Conservation (phyloP, 2,329 filamentous ascomycete species). For the Nemania sp. region DNA sequence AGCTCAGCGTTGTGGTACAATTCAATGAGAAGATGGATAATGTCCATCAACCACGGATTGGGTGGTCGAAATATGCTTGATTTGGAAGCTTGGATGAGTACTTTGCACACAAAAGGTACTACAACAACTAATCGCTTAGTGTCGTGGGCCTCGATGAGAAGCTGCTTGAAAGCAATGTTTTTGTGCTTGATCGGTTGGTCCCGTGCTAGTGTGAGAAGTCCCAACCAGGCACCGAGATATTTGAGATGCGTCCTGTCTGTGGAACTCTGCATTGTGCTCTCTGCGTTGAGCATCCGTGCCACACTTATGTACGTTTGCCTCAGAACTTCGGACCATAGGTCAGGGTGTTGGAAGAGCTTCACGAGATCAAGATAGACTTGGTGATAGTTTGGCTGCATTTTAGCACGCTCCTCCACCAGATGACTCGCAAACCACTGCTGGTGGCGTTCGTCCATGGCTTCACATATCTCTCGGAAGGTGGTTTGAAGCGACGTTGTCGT, state of each 20-base stretch:
- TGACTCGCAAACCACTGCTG: slow-evolving; percentile 98
- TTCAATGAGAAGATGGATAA: slow-evolving; percentile 89
- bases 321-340: slow-evolving; percentile 88
- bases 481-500: slow-evolving; percentile 87
- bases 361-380: slow-evolving; percentile 91
- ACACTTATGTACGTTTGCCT: slow-evolving; percentile 92
- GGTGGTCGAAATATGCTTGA: slow-evolving; percentile 93
- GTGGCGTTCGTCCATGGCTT: slow-evolving; percentile 81
- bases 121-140: slow-evolving; percentile 91
- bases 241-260: slow-evolving; percentile 90
- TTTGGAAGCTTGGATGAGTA: slow-evolving; percentile 83
- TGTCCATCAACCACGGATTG: slow-evolving; percentile 98
- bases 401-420: slow-evolving; percentile 94
- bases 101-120: slow-evolving; percentile 98
- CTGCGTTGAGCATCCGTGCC: slow-evolving; percentile 88
- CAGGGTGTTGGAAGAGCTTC: slow-evolving; percentile 81
- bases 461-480: slow-evolving; percentile 84
- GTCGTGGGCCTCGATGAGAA: slow-evolving; percentile 93
- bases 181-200: slow-evolving; percentile 96
- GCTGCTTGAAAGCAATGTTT: slow-evolving; percentile 96
- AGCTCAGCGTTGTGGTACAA: slow-evolving; percentile 93
- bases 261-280: slow-evolving; percentile 84
- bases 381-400: slow-evolving; percentile 97
- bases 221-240: slow-evolving; percentile 93
- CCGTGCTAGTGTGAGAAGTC: slow-evolving; percentile 89